Evolutionary conservation across 768 basidiomycete species (phyloP).

Genomic region (Lepiota brunneoincarnata): DNA sequence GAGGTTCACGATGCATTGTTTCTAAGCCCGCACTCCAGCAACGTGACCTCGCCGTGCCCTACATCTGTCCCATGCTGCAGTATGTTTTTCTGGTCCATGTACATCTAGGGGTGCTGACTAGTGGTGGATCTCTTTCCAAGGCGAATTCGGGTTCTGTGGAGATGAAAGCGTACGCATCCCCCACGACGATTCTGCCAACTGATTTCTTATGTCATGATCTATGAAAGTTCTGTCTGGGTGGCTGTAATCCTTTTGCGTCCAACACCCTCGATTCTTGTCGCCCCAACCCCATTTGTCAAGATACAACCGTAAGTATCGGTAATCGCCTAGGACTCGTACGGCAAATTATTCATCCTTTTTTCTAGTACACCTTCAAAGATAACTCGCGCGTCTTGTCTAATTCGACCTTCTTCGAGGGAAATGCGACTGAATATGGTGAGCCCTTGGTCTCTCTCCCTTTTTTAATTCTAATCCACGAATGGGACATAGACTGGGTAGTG

Average conservation of each 20-base stretch:
- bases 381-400: slow-evolving; percentile 68
- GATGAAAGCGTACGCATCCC: slow-evolving; percentile 35
- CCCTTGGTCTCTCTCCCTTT: background rate
- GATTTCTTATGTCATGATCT: background rate
- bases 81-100: slow-evolving; percentile 24
- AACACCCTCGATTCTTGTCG: slow-evolving; percentile 60
- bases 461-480: background rate
- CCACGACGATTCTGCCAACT: background rate
- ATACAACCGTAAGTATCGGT: slow-evolving; percentile 43
- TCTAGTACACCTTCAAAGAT: slow-evolving; percentile 60
- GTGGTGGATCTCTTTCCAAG: slow-evolving; percentile 21
- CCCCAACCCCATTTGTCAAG: slow-evolving; percentile 72
- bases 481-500: slow-evolving; percentile 61
- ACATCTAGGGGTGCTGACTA: background rate
- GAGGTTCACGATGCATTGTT: background rate
- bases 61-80: slow-evolving; percentile 50
- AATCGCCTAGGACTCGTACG: background rate
- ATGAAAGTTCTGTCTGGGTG: slow-evolving; percentile 73
- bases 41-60: slow-evolving; percentile 42
- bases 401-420: slow-evolving; percentile 66
- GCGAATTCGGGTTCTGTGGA: slow-evolving; percentile 56
- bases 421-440: slow-evolving; percentile 65
- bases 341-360: slow-evolving; percentile 1
- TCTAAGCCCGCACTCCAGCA: slow-evolving; percentile 26
- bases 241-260: slow-evolving; percentile 81